Conservation (phyloP, 805 yeast species). For the Scheffersomyces ergatensis region DNA sequence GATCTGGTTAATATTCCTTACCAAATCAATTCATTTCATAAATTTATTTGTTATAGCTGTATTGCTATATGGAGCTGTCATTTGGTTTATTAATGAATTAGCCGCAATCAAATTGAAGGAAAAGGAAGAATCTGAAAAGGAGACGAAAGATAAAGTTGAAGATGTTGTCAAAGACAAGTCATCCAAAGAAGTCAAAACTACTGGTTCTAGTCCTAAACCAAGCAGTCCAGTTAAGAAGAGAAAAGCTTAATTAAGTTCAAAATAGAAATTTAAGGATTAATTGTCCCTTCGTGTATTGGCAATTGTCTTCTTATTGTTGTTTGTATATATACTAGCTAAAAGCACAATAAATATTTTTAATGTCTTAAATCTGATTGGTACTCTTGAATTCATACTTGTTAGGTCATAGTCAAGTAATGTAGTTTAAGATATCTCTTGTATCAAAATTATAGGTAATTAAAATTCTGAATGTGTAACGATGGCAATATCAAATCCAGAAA, state of each 20-base stretch:
- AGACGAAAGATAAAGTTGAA: slow-evolving; percentile 11
- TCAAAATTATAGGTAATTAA: no score
- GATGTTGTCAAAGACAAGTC: neutral
- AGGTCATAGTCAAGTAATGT: no score
- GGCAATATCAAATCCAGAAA: no score
- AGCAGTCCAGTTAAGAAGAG: slow-evolving; percentile 13
- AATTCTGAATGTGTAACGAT: no score
- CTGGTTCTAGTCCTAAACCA: slow-evolving; percentile 1
- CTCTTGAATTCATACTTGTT: no score
- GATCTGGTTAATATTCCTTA: slow-evolving; percentile 53
- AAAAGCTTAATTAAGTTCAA: slow-evolving; percentile 13
- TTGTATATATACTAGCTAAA: no score
- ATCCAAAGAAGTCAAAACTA: neutral
- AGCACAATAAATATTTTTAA: no score
- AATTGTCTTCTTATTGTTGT: no score
- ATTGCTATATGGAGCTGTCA: slow-evolving; percentile 71
- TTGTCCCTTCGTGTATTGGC: no score
- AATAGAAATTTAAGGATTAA: no score
- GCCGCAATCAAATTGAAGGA: slow-evolving; percentile 45
- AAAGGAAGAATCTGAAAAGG: slow-evolving; percentile 37
- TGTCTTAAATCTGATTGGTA: no score
- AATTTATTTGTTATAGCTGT: slow-evolving; percentile 56
- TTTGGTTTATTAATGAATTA: slow-evolving; percentile 85
- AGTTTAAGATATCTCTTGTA: no score
- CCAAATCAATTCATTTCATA: slow-evolving; percentile 65